These are phyloP conservation scores for Salix purpurea DNA, from an alignment of 345 rosid genomes.

Conservation along the genomic window DNA sequence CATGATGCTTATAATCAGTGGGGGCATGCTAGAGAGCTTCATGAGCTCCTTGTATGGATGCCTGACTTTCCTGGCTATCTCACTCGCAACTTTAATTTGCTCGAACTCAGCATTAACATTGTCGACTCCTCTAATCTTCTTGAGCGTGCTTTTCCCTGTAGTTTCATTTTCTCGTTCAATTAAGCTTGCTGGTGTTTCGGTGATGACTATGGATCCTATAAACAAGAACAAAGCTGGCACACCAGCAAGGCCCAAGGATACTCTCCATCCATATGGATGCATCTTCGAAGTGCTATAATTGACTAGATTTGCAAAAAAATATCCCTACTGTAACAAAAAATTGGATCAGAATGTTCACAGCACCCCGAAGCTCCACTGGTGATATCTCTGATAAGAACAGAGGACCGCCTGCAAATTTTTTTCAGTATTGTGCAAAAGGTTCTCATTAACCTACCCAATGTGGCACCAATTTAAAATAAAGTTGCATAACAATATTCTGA, in stretches of 20 bases:
- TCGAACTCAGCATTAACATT: conserved; percentile 20
- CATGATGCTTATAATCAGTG: conserved; percentile 8
- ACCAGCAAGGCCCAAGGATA: conserved; percentile 14
- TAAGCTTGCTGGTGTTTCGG: conserved; percentile 19
- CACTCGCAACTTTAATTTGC: conserved; percentile 15
- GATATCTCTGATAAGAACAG: conserved; percentile 23
- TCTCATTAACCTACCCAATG: neutral
- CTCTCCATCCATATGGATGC: conserved; percentile 20
- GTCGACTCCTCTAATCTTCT: conserved; percentile 13
- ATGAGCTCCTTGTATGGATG: conserved; percentile 15
- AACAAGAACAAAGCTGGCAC: conserved; percentile 8
- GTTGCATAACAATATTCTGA: neutral
- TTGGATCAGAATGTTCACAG: conserved; percentile 22
- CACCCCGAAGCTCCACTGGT: conserved; percentile 13
- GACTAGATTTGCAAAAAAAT: conserved; percentile 14
- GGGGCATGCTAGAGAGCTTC: conserved; percentile 7
- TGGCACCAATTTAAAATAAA: neutral
- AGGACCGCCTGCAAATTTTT: conserved; percentile 15
- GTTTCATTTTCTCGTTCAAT: conserved; percentile 9
- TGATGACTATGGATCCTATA: conserved; percentile 15
- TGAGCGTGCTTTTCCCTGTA: conserved; percentile 2
- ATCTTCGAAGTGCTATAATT: conserved; percentile 4
- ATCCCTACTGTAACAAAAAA: conserved; percentile 20
- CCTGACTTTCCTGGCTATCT: neutral
- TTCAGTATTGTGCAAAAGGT: neutral